Evolutionary conservation across 2,329 filamentous ascomycete genomes (phyloP), one percentile per base, ranked within the genome.

Genomic region (Hirsutella minnesotensis): DNA sequence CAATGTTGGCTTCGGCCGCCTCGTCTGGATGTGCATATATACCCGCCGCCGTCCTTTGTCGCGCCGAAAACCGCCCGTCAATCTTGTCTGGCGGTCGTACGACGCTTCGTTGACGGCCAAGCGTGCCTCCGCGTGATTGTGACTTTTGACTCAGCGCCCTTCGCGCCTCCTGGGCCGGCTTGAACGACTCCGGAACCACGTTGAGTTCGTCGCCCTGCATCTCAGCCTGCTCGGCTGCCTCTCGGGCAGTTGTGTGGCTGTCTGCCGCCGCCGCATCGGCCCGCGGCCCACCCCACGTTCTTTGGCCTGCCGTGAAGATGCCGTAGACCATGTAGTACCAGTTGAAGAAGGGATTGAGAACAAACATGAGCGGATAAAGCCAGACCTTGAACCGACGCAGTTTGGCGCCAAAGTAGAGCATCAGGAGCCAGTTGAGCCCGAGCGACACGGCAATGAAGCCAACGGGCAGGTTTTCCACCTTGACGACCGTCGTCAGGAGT

Each of bases 301-400:
- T 76, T 60, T 95, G 87, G 18, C 89, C 88, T 24, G 89, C 88
- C 1, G 90, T 95, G 62, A 94, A 92, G 52, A 95, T 94, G 37
- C 88, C 89, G 60, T 95, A 95, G 3, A 95, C 83, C 84, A 95
- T 95, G 67, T 96, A 96, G 45, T 87, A 77, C 90, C 90, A 96
- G 64, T 96, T 96, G 72, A 95, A 89, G 58, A 96, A 94, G 1
- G 92, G 90, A 57, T 95, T 96, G 49, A 95, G 62, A 38, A 95
- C 66, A 59, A 95, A 96, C 88, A 96, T 95, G 48, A 96, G 55
- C 0, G 90, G 90, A 58, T 96, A 96, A 5, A 96, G 70, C 82
- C 86, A 90, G 48, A 94, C 84, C 69, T 98, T 96, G 69, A 83
- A 95, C 10, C 92, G 77, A 47, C 82, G 81, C 39, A 96, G 75